A percentile compares a stretch with the other conserved stretches of the same genome.
Evolutionary conservation across 2,329 filamentous ascomycete genomes (phyloP).

Genomic region (Monilinia aucupariae): DNA sequence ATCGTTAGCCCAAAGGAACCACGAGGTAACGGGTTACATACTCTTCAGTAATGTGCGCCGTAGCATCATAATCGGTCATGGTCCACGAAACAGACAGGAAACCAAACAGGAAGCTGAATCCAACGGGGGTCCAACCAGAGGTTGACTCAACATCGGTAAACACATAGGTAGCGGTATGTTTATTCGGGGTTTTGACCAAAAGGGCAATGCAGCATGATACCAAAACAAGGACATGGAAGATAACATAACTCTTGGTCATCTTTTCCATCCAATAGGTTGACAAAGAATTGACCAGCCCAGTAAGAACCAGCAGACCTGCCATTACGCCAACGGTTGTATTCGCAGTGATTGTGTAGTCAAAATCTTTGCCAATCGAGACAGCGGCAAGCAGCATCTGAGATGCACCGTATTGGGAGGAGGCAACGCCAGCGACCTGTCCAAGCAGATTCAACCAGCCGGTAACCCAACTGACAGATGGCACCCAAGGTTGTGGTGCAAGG

Average conservation of each 20-base stretch:
- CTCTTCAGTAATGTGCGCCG: conserved; percentile 47
- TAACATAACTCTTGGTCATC: conserved; percentile 52
- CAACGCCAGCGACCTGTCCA: conserved; percentile 46
- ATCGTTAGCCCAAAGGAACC: conserved; percentile 13
- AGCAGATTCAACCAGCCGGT: conserved; percentile 48
- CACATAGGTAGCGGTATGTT: conserved; percentile 48
- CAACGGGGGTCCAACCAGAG: conserved; percentile 49
- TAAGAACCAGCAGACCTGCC: conserved; percentile 48
- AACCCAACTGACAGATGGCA: conserved; percentile 45
- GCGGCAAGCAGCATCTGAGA: conserved; percentile 52
- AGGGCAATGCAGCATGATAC: conserved; percentile 48
- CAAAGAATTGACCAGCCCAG: conserved; percentile 49
- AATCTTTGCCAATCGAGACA: conserved; percentile 46
- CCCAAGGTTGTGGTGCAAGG: conserved; percentile 44
- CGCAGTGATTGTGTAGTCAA: conserved; percentile 43
- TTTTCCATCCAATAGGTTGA: conserved; percentile 54
- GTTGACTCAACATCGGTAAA: conserved; percentile 49
- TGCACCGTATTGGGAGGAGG: conserved; percentile 52
- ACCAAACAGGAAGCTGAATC: conserved; percentile 55
- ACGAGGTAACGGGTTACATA: conserved; percentile 20
- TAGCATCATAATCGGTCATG: conserved; percentile 51
- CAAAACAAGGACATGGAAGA: conserved; percentile 50
- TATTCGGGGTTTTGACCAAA: conserved; percentile 45
- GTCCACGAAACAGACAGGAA: conserved; percentile 56
- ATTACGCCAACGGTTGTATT: conserved; percentile 49